Evolutionary conservation across 75 land plant species (phyloP), one percentile per base, ranked within the genome.

Genomic region (Pseudotsuga menziesii): DNA sequence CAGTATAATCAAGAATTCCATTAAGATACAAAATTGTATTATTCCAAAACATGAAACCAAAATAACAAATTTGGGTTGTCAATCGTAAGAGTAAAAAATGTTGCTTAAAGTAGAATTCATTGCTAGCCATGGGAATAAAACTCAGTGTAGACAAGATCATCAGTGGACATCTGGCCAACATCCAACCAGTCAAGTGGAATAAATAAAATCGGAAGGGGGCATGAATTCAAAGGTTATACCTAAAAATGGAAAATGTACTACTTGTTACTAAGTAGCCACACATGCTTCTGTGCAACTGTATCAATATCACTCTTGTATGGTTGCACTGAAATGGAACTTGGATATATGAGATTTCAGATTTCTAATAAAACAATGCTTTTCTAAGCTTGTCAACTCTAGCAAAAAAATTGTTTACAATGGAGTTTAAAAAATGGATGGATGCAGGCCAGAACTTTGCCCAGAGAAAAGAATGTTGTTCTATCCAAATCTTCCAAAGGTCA

Each of bases 401-500:
- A 0, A 69, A 17, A 69, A 41, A 12, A 3, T 20, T 69, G n/a
- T 69, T 17, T 2, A 61, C n/a, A 0, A 41, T 39, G 20, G 20
- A 69, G 19, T 39, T 69, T 16, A 5, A 36, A 20, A n/a, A 41
- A n/a, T 5, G 22, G 52, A 69, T 69, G 72, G 70, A 20, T 72
- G 64, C 80, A 94, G 98, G 86, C 91, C 81, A 84, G 98, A 94
- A 80, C 80, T 94, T 32, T 92, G 98, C 76, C 98, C 98, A 32
- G 98, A 94, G 85, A 94, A 94, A 76, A 87, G 98, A 57, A 94
- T 94, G 98, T 79, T 94, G 6, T 92, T 89, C 72, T 94, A 92
- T 75, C 98, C 98, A 57, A 91, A 94, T 35, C 93, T 94, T 78
- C 98, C 95, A 9, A 94, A 94, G 71, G 83, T 94, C 57, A 86